Conservation (phyloP, 1,284 basidiomycete species). For the Fomes fomentarius region DNA sequence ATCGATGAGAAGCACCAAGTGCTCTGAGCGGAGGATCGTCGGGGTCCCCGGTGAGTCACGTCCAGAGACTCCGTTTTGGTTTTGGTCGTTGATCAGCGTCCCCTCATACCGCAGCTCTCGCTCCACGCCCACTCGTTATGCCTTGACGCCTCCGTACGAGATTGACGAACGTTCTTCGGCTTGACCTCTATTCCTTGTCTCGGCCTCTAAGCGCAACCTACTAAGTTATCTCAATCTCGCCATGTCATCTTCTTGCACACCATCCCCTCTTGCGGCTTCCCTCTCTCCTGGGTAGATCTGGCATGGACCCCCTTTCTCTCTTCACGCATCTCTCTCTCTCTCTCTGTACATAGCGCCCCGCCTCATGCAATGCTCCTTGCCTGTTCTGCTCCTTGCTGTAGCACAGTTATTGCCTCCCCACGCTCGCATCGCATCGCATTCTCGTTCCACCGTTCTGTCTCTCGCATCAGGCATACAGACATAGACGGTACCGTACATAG, state of each 20-base stretch:
- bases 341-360: background rate
- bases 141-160: background rate
- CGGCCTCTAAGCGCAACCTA: background rate
- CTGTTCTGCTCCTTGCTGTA: no score
- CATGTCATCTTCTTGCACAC: background rate
- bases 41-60: conserved; percentile 9
- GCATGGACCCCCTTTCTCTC: background rate
- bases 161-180: background rate
- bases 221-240: background rate
- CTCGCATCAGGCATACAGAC: background rate
- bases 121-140: background rate
- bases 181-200: background rate
- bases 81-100: background rate
- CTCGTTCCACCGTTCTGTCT: no score
- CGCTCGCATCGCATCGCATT: background rate
- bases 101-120: no score
- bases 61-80: background rate
- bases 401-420: no score
- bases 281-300: conserved; percentile 11
- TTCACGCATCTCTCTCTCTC: background rate
- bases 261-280: background rate
- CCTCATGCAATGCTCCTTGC: no score
- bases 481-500: conserved; percentile 6
- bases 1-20: conserved; percentile 27
- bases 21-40: conserved; percentile 24